Evolutionary conservation across 805 yeast species (phyloP), one percentile per base, ranked within the genome.

Genomic region (Saccharomycopsis guyanensis): DNA sequence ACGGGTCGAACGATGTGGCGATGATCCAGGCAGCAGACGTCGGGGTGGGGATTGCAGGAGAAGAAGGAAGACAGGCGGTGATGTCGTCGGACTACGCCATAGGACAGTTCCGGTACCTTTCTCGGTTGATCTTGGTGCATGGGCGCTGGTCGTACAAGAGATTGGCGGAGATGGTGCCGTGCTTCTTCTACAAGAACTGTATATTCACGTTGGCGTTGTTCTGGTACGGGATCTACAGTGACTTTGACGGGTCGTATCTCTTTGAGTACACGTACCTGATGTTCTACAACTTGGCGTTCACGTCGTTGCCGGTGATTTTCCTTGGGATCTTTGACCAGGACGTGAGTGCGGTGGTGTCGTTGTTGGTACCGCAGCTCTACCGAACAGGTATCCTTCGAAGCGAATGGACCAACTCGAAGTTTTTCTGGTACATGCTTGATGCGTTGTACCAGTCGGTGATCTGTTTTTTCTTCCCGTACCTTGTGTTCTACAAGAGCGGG

Each of bases 31-130:
- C 88, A 24, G 93, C 94, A 1, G 81, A 85, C 64, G 82, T 85
- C 39, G 95, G 95, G 57, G 84, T 85, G 46, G 95, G 95, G 66
- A 85, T 85, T 59, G 89, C 89, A 2, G 95, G 95, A 65, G 93
- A 85, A 67, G 95, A 85, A 68, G 95, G 95, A 59, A 69, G 93
- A 51, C 93, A 84, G 63, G 93, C 93, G 16, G 93, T 76, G 3
- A 85, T 85, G 94, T 80, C 88, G 22, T 80, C 91, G 1, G 95
- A 85, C 66, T 85, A 82, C 63, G 95, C 91, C 18, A 66, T 85
- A 57, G 93, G 91, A 20, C 95, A 85, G 60, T 85, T 85, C 63
- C 73, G 93, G 57, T 85, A 72, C 57, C 62, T 85, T 51, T 70
- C 82, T 0, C 73, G 85, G 55, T 66, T 85, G 51, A 64, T 85